A percentile compares a stretch with the other conserved stretches of the same genome.
phyloP scores from a whole-genome alignment of 2,329 filamentous ascomycete genomes.

The Anisogramma anomala region DNA sequence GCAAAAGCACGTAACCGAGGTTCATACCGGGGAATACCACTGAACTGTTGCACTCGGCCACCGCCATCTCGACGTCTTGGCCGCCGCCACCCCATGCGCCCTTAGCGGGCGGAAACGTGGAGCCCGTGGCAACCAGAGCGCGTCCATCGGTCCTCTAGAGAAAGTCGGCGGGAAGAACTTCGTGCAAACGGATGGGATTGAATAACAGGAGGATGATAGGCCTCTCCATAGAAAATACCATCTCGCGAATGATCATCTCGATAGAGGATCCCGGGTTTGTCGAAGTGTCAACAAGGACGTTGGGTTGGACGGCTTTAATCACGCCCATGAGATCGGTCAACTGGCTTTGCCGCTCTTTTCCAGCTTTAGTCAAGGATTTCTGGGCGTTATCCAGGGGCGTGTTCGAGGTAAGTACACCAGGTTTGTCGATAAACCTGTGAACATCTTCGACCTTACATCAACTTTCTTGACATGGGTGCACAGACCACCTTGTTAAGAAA shows the following conservation, averaged over 20 bases:
- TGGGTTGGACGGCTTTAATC: constrained; percentile 60
- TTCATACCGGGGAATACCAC: constrained; percentile 80
- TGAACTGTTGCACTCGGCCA: constrained; percentile 81
- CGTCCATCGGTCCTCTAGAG: constrained; percentile 67
- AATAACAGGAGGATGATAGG: constrained; percentile 75
- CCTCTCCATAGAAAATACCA: constrained; percentile 59
- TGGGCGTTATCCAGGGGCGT: constrained; percentile 46
- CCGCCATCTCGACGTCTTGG: constrained; percentile 31
- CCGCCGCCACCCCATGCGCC: constrained; percentile 41
- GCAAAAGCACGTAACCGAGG: constrained; percentile 62
- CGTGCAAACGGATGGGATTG: constrained; percentile 75
- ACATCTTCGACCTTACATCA: no score
- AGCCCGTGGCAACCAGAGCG: constrained; percentile 72
- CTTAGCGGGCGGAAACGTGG: constrained; percentile 65
- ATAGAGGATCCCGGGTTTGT: constrained; percentile 69
- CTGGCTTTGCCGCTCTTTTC: constrained; percentile 50
- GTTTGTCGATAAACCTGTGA: constrained; percentile 66
- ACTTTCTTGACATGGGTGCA: no score
- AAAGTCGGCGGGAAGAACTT: constrained; percentile 67
- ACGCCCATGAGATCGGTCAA: constrained; percentile 52
- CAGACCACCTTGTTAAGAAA: no score
- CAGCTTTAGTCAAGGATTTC: constrained; percentile 51
- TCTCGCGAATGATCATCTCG: constrained; percentile 59
- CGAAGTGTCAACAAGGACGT: constrained; percentile 75
- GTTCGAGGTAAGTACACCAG: constrained; percentile 58